A percentile compares a stretch with the other conserved stretches of the same genome.
These are phyloP conservation scores for Jacaranda copaia DNA, from an alignment of 257 asterid species.

Conservation along the genomic window DNA sequence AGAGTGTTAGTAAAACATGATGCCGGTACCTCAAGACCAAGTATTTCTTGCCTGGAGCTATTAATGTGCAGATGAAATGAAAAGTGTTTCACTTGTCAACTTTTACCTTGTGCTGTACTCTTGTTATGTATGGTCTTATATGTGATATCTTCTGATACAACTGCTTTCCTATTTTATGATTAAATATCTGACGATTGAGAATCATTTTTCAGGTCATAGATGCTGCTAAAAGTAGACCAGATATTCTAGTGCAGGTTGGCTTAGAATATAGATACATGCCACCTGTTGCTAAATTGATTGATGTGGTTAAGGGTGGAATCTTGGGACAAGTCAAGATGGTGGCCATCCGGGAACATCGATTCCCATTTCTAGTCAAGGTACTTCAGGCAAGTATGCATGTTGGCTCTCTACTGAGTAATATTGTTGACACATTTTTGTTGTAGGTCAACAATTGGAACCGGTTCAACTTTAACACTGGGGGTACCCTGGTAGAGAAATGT, in stretches of 20 bases:
- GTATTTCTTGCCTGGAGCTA: neutral
- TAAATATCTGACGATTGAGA: neutral
- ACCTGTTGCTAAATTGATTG: constrained; percentile 87
- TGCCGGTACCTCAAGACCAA: constrained; percentile 2
- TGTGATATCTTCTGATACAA: neutral
- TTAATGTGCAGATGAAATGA: neutral
- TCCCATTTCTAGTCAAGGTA: constrained; percentile 96
- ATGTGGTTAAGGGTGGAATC: constrained; percentile 70
- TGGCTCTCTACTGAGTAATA: constrained; percentile 21
- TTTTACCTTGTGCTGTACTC: constrained; percentile 2
- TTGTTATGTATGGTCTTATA: neutral
- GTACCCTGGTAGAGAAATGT: constrained; percentile 97
- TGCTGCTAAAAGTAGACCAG: constrained; percentile 80
- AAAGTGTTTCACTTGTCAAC: neutral
- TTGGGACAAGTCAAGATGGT: constrained; percentile 90
- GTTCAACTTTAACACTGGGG: constrained; percentile 90
- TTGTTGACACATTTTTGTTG: constrained; percentile 37
- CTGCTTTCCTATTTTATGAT: neutral
- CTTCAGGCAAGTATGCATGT: neutral
- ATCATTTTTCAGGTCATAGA: constrained; percentile 62
- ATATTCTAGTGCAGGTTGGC: constrained; percentile 85
- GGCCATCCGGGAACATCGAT: constrained; percentile 91
- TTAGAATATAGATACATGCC: constrained; percentile 98
- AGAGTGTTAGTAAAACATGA: neutral
- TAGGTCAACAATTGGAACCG: constrained; percentile 96